Base-by-base conservation (phyloP, 495 filamentous ascomycete species). In the Xylaria flabelliformis region DNA sequence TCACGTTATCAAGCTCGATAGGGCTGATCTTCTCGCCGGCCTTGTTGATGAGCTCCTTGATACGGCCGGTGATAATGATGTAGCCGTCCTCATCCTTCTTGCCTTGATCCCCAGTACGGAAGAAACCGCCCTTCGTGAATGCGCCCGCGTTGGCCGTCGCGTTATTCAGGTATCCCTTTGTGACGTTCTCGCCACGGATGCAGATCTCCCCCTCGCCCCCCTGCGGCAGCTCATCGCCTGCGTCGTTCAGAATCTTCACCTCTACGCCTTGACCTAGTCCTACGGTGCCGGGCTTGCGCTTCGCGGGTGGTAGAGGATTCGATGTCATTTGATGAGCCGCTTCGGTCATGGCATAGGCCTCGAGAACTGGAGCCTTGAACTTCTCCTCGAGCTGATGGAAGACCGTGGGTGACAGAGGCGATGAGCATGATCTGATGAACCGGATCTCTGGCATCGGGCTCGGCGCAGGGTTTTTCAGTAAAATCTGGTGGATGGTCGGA, bases 311-410 rank as follows among this genome's bases (percentile, higher is more conserved):
- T 0, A 95, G 86, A 26, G 93, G 93, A 83, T 95, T 96, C 64
- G 90, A 93, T 13, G 93, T 93, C 91, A 97, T 95, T 77, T 95
- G 93, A 80, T 95, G 93, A 12, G 93, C 91, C 29, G 91, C 93
- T 82, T 97, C 93, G 36, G 93, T 97, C 93, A 97, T 97, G 70
- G 93, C 93, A 80, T 97, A 97, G 15, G 93, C 93, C 80, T 97
- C 93, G 12, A 97, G 85, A 4, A 97, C 93, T 4, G 93, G 93
- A 1, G 93, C 91, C 41, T 88, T 83, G 81, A 93, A 91, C 7
- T 88, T 83, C 65, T 87, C 81, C 74, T 95, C 93, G 4, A 95
- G 86, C 56, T 90, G 87, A 72, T 93, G 84, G 82, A 95, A 94
- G 62, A 87, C 89, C 63, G 91, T 91, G 0, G 93, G 93, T 0